phyloP scores from a whole-genome alignment of 306 rosid genomes.

The Quercus robur region DNA sequence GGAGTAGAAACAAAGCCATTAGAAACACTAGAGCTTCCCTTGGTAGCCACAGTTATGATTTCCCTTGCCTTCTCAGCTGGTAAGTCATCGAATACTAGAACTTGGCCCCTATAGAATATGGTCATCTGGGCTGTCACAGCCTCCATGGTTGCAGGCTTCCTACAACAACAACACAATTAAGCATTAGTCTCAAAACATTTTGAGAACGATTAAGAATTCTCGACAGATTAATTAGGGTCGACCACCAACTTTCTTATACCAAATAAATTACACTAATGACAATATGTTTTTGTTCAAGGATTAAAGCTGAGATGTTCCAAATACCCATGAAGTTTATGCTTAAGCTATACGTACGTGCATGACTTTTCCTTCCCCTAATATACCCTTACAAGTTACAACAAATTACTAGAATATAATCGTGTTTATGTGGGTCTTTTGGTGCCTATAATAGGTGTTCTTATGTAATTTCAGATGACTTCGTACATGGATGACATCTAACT shows the following conservation, averaged over 20 bases:
- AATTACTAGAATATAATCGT: too few relatives aligned
- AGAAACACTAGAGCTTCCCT: conserved; percentile 34
- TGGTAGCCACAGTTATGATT: conserved; percentile 65
- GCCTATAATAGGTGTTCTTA: conserved; percentile 3
- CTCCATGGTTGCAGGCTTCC: conserved; percentile 22
- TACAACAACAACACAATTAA: neutral
- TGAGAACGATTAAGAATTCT: too few relatives aligned
- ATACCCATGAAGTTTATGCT: neutral
- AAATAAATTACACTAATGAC: neutral
- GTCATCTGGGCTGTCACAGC: conserved; percentile 59
- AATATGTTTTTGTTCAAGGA: neutral
- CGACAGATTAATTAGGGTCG: too few relatives aligned
- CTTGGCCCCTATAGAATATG: conserved; percentile 63
- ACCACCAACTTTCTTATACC: too few relatives aligned
- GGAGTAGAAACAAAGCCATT: neutral
- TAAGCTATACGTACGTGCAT: neutral
- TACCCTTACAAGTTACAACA: neutral
- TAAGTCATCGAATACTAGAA: conserved; percentile 62
- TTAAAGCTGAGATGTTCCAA: neutral
- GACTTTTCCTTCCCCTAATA: neutral
- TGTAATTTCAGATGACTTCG: conserved; percentile 10
- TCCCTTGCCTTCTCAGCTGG: conserved; percentile 56
- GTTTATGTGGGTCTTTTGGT: neutral
- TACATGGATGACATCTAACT: neutral
- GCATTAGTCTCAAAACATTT: too few relatives aligned